Conservation (phyloP, 805 yeast genomes). For the Candida michaelii region DNA sequence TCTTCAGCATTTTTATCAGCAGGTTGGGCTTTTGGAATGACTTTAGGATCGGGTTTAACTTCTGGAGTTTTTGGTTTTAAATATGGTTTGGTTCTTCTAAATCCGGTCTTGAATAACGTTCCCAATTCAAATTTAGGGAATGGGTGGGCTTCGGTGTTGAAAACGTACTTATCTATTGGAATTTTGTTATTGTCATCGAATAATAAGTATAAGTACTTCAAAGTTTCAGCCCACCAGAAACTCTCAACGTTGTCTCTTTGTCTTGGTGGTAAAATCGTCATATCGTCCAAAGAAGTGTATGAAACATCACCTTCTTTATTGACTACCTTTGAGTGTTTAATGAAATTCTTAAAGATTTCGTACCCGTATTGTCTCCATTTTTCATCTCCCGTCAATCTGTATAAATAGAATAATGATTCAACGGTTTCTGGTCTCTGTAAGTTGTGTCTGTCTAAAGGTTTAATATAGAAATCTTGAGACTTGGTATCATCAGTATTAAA, state of each 20-base stretch:
- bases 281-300: slow-evolving; percentile 68
- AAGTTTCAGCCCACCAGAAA: slow-evolving; percentile 92
- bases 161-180: slow-evolving; percentile 69
- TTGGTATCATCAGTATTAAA: slow-evolving; percentile 59
- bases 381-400: slow-evolving; percentile 74
- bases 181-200: slow-evolving; percentile 67
- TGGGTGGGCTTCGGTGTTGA: slow-evolving; percentile 94
- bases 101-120: slow-evolving; percentile 58
- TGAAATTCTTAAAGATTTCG: slow-evolving; percentile 74
- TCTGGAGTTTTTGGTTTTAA: slow-evolving; percentile 1
- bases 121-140: slow-evolving; percentile 68
- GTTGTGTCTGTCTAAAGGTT: slow-evolving; percentile 75
- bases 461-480: slow-evolving; percentile 61
- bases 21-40: slow-evolving; percentile 41
- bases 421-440: slow-evolving; percentile 93
- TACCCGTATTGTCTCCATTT: slow-evolving; percentile 89
- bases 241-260: slow-evolving; percentile 78
- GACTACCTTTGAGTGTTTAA: slow-evolving; percentile 52
- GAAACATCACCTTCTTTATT: slow-evolving; percentile 43
- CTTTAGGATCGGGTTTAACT: slow-evolving; percentile 15
- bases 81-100: slow-evolving; percentile 40
- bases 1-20: slow-evolving; percentile 38
- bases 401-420: slow-evolving; percentile 79
- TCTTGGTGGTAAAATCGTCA: slow-evolving; percentile 54
- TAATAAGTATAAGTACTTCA: slow-evolving; percentile 77